These are phyloP conservation scores for Phaeosphaeriaceae sp. DNA, from an alignment of 2,329 filamentous ascomycete species.

Conservation along the genomic window DNA sequence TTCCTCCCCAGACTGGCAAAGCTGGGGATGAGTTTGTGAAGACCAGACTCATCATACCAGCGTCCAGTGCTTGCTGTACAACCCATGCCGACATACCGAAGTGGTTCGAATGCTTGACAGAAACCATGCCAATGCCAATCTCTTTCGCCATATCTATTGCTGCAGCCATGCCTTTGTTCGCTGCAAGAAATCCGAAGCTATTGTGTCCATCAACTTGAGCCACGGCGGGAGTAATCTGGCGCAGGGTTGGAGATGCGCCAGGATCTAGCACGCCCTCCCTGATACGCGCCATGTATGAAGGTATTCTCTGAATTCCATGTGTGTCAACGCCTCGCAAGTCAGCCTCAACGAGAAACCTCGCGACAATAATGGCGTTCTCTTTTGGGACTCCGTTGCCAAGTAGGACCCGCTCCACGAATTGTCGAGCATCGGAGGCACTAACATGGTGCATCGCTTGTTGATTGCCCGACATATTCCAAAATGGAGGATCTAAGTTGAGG, in stretches of 20 bases:
- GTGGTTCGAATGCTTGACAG: constrained; percentile 79
- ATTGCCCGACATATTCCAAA: constrained; percentile 7
- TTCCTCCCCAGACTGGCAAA: constrained; percentile 74
- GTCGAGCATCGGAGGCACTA: constrained; percentile 24
- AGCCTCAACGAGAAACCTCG: constrained; percentile 73
- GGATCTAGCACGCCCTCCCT: constrained; percentile 72
- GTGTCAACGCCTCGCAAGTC: constrained; percentile 82
- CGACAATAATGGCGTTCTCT: constrained; percentile 67
- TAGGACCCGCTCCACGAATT: constrained; percentile 64
- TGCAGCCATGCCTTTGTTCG: constrained; percentile 68
- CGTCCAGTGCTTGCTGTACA: constrained; percentile 78
- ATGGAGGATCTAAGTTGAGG: no score
- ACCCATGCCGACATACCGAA: constrained; percentile 86
- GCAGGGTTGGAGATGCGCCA: constrained; percentile 64
- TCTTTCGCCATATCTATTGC: constrained; percentile 71
- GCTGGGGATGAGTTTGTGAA: constrained; percentile 71
- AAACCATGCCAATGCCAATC: constrained; percentile 78
- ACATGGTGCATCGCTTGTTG: constrained; percentile 25
- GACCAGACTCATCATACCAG: constrained; percentile 67
- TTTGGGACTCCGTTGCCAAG: constrained; percentile 66
- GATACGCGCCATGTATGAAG: constrained; percentile 77
- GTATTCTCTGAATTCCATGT: constrained; percentile 78
- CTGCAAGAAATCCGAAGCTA: constrained; percentile 77
- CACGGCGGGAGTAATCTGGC: constrained; percentile 72
- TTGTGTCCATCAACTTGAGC: constrained; percentile 73